Evolutionary conservation across 108 stramenopile genomes (phyloP).

Genomic region (Parmales sp.): DNA sequence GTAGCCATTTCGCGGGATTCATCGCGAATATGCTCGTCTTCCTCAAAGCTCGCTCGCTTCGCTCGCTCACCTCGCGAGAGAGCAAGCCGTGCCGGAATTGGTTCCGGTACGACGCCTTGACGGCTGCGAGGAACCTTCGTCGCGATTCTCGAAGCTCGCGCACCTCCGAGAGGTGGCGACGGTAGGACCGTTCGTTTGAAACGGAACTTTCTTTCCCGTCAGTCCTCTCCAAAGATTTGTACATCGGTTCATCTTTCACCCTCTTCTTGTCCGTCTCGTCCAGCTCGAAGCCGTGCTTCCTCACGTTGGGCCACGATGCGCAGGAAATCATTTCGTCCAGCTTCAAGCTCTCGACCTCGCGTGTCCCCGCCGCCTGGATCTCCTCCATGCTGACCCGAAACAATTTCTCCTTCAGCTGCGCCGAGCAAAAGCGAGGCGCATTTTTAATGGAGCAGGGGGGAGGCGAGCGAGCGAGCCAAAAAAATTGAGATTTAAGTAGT

Average conservation of each 20-base stretch:
- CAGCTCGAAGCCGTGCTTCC: background rate
- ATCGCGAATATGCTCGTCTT: too few relatives aligned
- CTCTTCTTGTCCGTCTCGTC: background rate
- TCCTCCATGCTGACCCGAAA: conserved; percentile 5
- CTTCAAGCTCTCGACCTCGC: conserved; percentile 2
- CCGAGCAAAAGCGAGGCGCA: too few relatives aligned
- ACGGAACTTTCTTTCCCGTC: background rate
- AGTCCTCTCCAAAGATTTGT: too few relatives aligned
- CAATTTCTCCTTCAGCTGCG: conserved; percentile 8
- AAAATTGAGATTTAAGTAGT: too few relatives aligned
- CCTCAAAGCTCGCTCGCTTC: too few relatives aligned
- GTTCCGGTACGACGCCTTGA: conserved; percentile 8
- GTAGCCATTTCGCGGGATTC: too few relatives aligned
- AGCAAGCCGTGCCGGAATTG: conserved; percentile 10
- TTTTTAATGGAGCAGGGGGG: too few relatives aligned
- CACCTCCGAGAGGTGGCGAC: background rate
- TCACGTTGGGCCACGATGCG: conserved; percentile 4
- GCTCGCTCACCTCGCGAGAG: too few relatives aligned
- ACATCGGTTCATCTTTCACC: background rate
- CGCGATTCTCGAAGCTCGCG: background rate
- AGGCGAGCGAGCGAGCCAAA: too few relatives aligned
- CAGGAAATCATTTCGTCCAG: background rate
- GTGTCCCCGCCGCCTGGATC: background rate
- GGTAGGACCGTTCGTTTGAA: background rate
- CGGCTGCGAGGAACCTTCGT: background rate